Conservation (phyloP, 116 monocot genomes). For the Posidonia oceanica region DNA sequence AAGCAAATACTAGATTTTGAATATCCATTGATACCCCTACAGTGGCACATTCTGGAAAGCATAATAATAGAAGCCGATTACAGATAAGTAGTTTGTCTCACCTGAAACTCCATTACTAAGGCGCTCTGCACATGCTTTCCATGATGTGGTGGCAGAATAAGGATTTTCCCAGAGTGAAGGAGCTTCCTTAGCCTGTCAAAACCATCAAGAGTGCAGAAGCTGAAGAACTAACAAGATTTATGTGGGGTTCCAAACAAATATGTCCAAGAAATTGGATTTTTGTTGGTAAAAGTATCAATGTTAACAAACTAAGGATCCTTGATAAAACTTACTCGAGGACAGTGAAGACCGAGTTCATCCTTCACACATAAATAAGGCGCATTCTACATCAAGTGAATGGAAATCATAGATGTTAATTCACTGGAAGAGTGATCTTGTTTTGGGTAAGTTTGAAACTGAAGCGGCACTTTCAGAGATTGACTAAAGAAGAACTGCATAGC, state of each 20-base stretch:
- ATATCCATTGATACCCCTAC: not conserved
- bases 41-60: not conserved
- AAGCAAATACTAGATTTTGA: too few relatives aligned
- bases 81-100: conserved; percentile 7
- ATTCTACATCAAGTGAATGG: conserved; percentile 17
- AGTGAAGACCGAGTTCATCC: conserved; percentile 63
- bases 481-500: not conserved
- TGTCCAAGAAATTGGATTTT: not conserved
- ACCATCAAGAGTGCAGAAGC: not conserved
- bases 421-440: not conserved
- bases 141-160: conserved; percentile 61
- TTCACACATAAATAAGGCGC: conserved; percentile 82
- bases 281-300: not conserved
- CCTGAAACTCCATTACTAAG: conserved; percentile 55
- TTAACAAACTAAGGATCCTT: not conserved
- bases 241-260: not conserved
- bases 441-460: not conserved
- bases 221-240: not conserved
- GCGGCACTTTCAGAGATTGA: not conserved
- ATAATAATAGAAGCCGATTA: not conserved
- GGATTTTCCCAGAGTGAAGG: conserved; percentile 95
- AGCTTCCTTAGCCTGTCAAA: conserved; percentile 50
- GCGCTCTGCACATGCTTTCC: conserved; percentile 92
- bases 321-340: conserved; percentile 53
- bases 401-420: not conserved